Evolutionary conservation across 495 filamentous ascomycete genomes (phyloP).

Genomic region (Tuber indicum): DNA sequence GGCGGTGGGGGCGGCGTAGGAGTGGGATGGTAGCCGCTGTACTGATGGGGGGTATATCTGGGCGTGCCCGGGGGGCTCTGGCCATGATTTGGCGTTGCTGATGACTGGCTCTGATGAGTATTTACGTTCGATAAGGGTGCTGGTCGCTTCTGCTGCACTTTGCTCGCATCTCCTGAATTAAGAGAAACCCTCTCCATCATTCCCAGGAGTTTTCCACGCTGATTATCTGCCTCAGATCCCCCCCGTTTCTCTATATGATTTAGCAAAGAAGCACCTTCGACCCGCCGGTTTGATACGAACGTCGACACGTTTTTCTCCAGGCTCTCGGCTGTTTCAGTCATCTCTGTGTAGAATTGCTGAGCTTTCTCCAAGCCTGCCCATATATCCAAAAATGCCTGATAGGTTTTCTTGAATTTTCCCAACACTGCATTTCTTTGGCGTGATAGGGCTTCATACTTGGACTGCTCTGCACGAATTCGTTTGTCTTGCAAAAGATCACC

Average conservation of each 20-base stretch:
- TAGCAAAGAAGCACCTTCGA: conserved; percentile 84
- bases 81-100: conserved; percentile 44
- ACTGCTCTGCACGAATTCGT: conserved; percentile 85
- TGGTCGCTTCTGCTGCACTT: conserved; percentile 43
- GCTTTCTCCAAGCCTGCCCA: conserved; percentile 76
- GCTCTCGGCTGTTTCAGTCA: conserved; percentile 89
- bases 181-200: conserved; percentile 95
- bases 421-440: conserved; percentile 74
- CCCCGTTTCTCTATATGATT: conserved; percentile 75
- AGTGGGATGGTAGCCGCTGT: conserved; percentile 39
- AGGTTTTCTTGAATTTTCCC: conserved; percentile 81
- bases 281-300: conserved; percentile 88
- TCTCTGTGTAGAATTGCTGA: conserved; percentile 87
- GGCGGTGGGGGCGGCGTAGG: conserved; percentile 42
- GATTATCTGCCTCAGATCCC: conserved; percentile 69
- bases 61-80: conserved; percentile 43
- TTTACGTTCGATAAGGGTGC: conserved; percentile 47
- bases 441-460: conserved; percentile 83
- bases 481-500: conserved; percentile 87
- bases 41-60: conserved; percentile 47
- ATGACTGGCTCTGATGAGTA: conserved; percentile 47
- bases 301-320: conserved; percentile 94
- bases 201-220: conserved; percentile 75
- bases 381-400: conserved; percentile 89
- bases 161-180: conserved; percentile 47